These are phyloP conservation scores for Lagenaria siceraria DNA, from an alignment of 306 rosid genomes.

Conservation along the genomic window DNA sequence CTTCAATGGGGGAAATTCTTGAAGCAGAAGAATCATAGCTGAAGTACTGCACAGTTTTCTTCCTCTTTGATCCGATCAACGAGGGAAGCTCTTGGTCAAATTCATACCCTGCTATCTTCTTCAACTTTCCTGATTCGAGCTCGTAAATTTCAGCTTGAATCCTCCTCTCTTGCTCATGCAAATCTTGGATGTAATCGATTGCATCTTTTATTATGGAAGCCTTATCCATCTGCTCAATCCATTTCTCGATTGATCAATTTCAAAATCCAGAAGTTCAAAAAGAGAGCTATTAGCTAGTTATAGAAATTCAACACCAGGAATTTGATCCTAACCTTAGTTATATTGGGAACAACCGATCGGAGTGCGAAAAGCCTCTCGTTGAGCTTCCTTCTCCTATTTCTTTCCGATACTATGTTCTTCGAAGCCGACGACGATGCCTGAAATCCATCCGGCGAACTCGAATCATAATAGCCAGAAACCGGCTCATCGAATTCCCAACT, in stretches of 20 bases:
- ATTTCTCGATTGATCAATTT: background rate
- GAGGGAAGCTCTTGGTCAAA: constrained; percentile 39
- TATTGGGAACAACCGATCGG: constrained; percentile 90
- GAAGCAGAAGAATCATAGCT: constrained; percentile 26
- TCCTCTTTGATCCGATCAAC: constrained; percentile 64
- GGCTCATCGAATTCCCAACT: constrained; percentile 82
- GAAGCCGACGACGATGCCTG: constrained; percentile 60
- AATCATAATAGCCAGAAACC: constrained; percentile 57
- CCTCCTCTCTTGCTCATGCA: constrained; percentile 66
- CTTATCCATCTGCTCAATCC: constrained; percentile 68
- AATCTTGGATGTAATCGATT: constrained; percentile 59
- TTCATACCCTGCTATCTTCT: constrained; percentile 17
- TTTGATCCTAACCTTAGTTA: constrained; percentile 54
- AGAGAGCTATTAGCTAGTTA: background rate
- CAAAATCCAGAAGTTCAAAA: background rate
- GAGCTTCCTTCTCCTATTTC: constrained; percentile 84
- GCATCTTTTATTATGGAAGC: constrained; percentile 96
- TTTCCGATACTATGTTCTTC: constrained; percentile 84
- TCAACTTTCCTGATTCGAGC: constrained; percentile 54
- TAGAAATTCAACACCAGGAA: background rate
- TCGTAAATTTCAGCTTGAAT: constrained; percentile 63
- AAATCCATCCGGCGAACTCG: constrained; percentile 91
- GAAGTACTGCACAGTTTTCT: constrained; percentile 23
- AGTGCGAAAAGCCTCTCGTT: constrained; percentile 87
- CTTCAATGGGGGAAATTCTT: constrained; percentile 53